Evolutionary conservation across 164 flowering plant species (phyloP).

Genomic region (Tetracentron sinense): DNA sequence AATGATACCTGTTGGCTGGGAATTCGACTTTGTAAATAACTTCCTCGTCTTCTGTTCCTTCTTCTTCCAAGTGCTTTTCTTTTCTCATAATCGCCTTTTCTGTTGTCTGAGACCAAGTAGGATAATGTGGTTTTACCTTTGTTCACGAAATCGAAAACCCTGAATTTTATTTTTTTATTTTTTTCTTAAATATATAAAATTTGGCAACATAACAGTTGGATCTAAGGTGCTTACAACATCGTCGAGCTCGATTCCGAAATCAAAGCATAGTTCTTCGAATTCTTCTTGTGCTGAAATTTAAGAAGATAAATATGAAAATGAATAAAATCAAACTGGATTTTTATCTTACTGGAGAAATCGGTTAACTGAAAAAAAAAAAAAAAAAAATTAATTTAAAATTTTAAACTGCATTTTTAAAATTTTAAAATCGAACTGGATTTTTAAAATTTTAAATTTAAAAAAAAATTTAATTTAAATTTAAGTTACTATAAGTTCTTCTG

Average conservation of each 20-base stretch:
- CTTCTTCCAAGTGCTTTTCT: constrained; percentile 84
- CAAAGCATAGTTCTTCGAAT: constrained; percentile 82
- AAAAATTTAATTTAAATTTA: not conserved
- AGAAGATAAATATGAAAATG: not conserved
- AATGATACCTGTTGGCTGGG: constrained; percentile 75
- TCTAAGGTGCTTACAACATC: constrained; percentile 63
- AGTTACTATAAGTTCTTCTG: constrained; percentile 70
- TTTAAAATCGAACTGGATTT: no score
- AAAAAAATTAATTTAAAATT: not conserved
- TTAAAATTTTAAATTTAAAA: no score
- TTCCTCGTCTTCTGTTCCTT: constrained; percentile 63
- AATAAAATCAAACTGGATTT: not conserved
- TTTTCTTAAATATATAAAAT: no score
- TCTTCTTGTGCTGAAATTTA: constrained; percentile 63
- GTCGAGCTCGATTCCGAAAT: constrained; percentile 91
- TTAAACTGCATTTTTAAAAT: no score
- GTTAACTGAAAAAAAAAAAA: not conserved
- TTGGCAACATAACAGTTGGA: not conserved
- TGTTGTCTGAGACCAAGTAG: constrained; percentile 53
- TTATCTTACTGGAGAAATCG: not conserved
- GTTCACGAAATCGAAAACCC: not conserved
- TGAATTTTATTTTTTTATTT: no score
- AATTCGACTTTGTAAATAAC: constrained; percentile 91
- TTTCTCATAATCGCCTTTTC: constrained; percentile 85
- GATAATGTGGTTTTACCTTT: not conserved